phyloP scores from a whole-genome alignment of 306 rosid genomes.

The Quercus aquifolioides region DNA sequence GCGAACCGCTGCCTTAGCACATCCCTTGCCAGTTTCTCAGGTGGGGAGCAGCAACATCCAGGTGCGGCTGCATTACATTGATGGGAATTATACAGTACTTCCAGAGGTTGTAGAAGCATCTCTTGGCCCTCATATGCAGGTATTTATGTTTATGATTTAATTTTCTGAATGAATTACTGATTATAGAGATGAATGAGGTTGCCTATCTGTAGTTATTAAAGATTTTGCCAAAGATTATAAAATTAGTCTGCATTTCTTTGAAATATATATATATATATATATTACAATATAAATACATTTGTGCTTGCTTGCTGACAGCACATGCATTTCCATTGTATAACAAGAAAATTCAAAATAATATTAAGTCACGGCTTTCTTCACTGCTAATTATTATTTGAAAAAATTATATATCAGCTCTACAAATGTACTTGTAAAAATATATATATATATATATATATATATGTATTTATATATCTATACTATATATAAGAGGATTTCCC shows the following conservation, averaged over 20 bases:
- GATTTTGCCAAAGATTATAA: conserved; percentile 10
- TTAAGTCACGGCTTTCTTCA: no score
- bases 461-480: no score
- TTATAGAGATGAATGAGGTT: conserved; percentile 10
- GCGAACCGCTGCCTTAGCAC: conserved; percentile 68
- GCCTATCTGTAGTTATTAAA: conserved; percentile 5
- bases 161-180: neutral
- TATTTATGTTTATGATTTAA: conserved; percentile 21
- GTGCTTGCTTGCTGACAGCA: no score
- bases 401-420: no score
- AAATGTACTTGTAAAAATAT: no score
- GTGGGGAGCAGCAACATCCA: conserved; percentile 84
- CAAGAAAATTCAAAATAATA: no score
- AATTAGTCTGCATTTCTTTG: conserved; percentile 1
- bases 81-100: conserved; percentile 86
- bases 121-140: conserved; percentile 97
- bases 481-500: no score
- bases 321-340: no score
- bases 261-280: neutral
- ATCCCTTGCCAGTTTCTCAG: conserved; percentile 91
- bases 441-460: no score
- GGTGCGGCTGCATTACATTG: conserved; percentile 91
- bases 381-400: no score
- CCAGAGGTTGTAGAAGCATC: conserved; percentile 97
- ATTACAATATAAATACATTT: no score